A percentile compares a stretch with the other conserved stretches of the same genome.
phyloP scores from a whole-genome alignment of 2,329 filamentous ascomycete species.

The Hymenoscyphus salicellus region DNA sequence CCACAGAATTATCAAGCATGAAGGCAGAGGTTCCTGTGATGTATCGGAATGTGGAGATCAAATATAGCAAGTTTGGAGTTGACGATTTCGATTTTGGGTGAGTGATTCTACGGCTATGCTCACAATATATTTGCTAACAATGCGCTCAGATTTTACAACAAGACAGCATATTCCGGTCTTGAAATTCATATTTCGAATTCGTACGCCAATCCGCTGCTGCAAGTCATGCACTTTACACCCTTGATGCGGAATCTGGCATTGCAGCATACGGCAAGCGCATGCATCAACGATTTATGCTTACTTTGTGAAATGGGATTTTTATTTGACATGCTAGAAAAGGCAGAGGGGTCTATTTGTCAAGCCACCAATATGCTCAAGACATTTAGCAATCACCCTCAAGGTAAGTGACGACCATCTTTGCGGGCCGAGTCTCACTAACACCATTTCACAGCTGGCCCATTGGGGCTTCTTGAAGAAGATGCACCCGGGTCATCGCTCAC shows the following conservation, averaged over 20 bases:
- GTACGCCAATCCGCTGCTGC: constrained; percentile 88
- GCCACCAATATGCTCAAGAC: constrained; percentile 92
- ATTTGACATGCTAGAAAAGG: constrained; percentile 97
- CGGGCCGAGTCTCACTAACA: constrained; percentile 6
- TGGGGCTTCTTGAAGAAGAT: constrained; percentile 84
- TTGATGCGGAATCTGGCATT: constrained; percentile 83
- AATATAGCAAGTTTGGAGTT: constrained; percentile 98
- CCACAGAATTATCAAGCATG: constrained; percentile 67
- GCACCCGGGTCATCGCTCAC: constrained; percentile 69
- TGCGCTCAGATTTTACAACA: constrained; percentile 77
- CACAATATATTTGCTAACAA: background rate
- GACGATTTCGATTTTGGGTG: constrained; percentile 97
- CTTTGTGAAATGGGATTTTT: constrained; percentile 93
- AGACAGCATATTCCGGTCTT: constrained; percentile 83
- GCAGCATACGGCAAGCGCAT: constrained; percentile 82
- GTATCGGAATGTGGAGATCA: constrained; percentile 94
- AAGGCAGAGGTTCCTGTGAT: constrained; percentile 81
- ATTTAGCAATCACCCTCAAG: constrained; percentile 77
- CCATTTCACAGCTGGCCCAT: constrained; percentile 55
- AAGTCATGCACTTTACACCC: constrained; percentile 88
- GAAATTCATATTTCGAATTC: constrained; percentile 97
- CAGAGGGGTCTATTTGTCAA: constrained; percentile 88
- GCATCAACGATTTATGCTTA: constrained; percentile 77
- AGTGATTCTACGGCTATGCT: constrained; percentile 33
- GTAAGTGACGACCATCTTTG: constrained; percentile 38